Evolutionary conservation across 345 rosid species (phyloP).

Genomic region (Linum lewisii): DNA sequence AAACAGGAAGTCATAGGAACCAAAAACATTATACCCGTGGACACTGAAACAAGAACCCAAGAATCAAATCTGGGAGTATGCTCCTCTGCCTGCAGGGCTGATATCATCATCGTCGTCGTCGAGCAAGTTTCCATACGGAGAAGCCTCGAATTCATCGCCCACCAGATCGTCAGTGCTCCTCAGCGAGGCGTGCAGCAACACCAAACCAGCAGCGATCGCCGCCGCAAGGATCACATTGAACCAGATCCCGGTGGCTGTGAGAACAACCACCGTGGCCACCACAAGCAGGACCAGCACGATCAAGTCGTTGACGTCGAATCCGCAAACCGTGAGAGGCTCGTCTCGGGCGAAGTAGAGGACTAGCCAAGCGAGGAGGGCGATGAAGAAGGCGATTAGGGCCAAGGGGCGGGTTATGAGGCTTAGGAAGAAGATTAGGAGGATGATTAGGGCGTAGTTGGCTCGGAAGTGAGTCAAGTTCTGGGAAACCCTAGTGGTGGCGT

Average conservation of each 20-base stretch:
- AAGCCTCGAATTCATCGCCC: constrained; percentile 40
- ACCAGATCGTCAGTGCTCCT: constrained; percentile 68
- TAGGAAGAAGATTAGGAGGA: constrained; percentile 33
- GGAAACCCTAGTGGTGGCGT: constrained; percentile 45
- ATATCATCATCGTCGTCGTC: constrained; percentile 26
- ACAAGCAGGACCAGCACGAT: constrained; percentile 31
- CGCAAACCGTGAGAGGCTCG: constrained; percentile 35
- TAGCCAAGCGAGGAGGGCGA: constrained; percentile 48
- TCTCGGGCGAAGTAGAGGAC: constrained; percentile 61
- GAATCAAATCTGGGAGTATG: constrained; percentile 32
- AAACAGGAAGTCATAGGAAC: no score
- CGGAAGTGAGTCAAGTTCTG: constrained; percentile 58
- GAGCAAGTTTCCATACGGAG: constrained; percentile 50
- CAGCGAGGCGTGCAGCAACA: constrained; percentile 40
- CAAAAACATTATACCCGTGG: no score
- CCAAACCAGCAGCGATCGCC: constrained; percentile 26
- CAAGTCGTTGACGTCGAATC: constrained; percentile 33
- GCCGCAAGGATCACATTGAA: constrained; percentile 29
- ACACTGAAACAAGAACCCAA: no score
- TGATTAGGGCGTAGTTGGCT: constrained; percentile 35
- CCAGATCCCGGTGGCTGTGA: constrained; percentile 45
- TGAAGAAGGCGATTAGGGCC: constrained; percentile 35
- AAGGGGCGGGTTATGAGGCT: constrained; percentile 49
- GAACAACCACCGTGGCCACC: constrained; percentile 25
- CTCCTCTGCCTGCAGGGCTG: constrained; percentile 29